A percentile compares a stretch with the other conserved stretches of the same genome.
Conservation (phyloP, 129 eudicot species). For the Centaurea solstitialis region DNA sequence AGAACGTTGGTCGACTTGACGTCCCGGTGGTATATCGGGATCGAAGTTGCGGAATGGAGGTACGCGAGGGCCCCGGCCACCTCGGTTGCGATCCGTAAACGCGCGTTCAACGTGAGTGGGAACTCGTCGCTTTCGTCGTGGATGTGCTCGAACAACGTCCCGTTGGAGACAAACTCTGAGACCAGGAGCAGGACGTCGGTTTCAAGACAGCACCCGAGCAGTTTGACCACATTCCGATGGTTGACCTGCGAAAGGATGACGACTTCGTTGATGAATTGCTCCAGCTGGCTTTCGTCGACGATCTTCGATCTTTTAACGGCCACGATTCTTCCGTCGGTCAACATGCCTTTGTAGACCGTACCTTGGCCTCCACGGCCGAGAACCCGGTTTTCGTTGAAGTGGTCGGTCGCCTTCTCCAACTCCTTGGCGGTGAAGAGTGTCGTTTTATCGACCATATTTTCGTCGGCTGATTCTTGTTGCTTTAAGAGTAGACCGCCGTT, state of each 20-base stretch:
- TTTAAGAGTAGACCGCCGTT: conserved; percentile 11
- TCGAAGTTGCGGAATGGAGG: conserved; percentile 28
- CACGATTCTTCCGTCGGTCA: conserved; percentile 21
- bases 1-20: conserved; percentile 26
- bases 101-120: conserved; percentile 19
- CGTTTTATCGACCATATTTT: conserved; percentile 21
- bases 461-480: conserved; percentile 22
- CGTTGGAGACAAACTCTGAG: conserved; percentile 24
- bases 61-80: conserved; percentile 22
- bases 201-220: conserved; percentile 16
- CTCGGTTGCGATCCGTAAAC: conserved; percentile 27
- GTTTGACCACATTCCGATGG: conserved; percentile 26
- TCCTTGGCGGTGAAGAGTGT: conserved; percentile 28
- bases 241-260: conserved; percentile 25
- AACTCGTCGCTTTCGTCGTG: conserved; percentile 16
- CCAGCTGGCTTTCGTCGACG: conserved; percentile 22
- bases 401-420: conserved; percentile 27
- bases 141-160: conserved; percentile 20
- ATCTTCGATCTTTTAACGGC: conserved; percentile 22
- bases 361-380: conserved; percentile 30
- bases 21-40: conserved; percentile 30
- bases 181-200: conserved; percentile 23
- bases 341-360: conserved; percentile 29
- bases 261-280: conserved; percentile 26
- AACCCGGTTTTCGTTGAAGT: conserved; percentile 20